A percentile compares a stretch with the other conserved stretches of the same genome.
phyloP scores from a whole-genome alignment of 208 protist genomes.

The Crithidia fasciculata region DNA sequence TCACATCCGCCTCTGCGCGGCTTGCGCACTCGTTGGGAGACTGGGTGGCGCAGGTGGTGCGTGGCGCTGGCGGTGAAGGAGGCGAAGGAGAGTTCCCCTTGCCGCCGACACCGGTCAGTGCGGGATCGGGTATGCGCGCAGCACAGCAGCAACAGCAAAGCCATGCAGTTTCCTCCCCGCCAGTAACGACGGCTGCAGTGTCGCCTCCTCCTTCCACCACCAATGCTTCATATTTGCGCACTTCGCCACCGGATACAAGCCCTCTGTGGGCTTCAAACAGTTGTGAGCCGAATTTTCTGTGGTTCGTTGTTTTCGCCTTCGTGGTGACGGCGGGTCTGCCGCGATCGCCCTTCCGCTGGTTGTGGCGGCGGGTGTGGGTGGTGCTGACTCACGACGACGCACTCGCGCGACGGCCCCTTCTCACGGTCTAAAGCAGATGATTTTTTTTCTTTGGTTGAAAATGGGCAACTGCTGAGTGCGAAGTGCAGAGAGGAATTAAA shows the following conservation, averaged over 20 bases:
- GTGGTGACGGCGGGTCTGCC: constrained; percentile 37
- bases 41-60: not conserved
- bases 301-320: constrained; percentile 55
- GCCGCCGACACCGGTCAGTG: no score
- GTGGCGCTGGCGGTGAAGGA: not conserved
- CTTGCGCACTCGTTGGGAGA: constrained; percentile 7
- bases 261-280: not conserved
- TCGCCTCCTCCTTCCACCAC: no score
- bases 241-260: no score
- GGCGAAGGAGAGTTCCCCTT: not conserved
- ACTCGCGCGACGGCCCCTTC: constrained; percentile 51
- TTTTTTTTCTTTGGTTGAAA: not conserved
- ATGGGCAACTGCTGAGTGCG: not conserved
- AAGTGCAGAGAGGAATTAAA: not conserved
- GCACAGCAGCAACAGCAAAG: no score
- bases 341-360: constrained; percentile 50
- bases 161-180: no score
- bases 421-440: constrained; percentile 45
- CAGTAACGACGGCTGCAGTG: no score
- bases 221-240: no score
- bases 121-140: no score
- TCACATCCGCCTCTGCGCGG: not conserved
- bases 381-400: constrained; percentile 68
- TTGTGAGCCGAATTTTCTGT: constrained; percentile 28
- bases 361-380: constrained; percentile 52